Percentiles rank a stretch among this genome's conserved stretches.
These are phyloP conservation scores for Coniochaeta sp. DNA, from an alignment of 2,329 filamentous ascomycete genomes.

Conservation along the genomic window DNA sequence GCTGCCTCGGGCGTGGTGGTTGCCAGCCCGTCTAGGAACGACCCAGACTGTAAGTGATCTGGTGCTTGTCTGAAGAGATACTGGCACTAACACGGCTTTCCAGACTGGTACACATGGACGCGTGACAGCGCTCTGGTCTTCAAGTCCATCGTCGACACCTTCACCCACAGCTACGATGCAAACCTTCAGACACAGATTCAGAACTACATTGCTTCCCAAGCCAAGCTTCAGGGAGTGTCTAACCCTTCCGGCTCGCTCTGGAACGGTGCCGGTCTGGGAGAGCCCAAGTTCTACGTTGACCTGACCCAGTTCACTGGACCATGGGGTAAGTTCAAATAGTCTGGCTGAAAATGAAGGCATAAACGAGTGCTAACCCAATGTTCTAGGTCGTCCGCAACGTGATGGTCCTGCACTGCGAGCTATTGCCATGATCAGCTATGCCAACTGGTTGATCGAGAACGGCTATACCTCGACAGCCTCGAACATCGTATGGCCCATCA, in stretches of 20 bases:
- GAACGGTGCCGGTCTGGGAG: slow-evolving; percentile 52
- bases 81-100: not conserved
- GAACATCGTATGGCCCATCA: slow-evolving; percentile 62
- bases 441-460: slow-evolving; percentile 63
- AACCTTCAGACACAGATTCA: slow-evolving; percentile 54
- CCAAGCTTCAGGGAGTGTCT: slow-evolving; percentile 55
- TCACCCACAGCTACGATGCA: slow-evolving; percentile 50
- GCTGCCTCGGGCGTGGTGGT: slow-evolving; percentile 46
- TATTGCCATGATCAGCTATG: slow-evolving; percentile 65
- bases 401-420: slow-evolving; percentile 75
- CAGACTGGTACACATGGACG: slow-evolving; percentile 76
- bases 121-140: slow-evolving; percentile 65
- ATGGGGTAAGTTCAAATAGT: slow-evolving; percentile 50
- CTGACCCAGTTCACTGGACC: slow-evolving; percentile 54
- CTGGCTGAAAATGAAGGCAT: slow-evolving; percentile 1
- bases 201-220: slow-evolving; percentile 62
- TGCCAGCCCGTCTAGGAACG: slow-evolving; percentile 45
- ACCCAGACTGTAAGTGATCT: slow-evolving; percentile 50
- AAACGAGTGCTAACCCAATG: not conserved
- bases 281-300: slow-evolving; percentile 67
- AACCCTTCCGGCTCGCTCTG: slow-evolving; percentile 60
- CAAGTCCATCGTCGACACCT: slow-evolving; percentile 62
- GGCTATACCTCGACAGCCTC: slow-evolving; percentile 52
- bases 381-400: slow-evolving; percentile 61
- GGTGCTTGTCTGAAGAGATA: not conserved